Conservation (phyloP, 139 green algal genomes). For the Chlorella sorokiniana region DNA sequence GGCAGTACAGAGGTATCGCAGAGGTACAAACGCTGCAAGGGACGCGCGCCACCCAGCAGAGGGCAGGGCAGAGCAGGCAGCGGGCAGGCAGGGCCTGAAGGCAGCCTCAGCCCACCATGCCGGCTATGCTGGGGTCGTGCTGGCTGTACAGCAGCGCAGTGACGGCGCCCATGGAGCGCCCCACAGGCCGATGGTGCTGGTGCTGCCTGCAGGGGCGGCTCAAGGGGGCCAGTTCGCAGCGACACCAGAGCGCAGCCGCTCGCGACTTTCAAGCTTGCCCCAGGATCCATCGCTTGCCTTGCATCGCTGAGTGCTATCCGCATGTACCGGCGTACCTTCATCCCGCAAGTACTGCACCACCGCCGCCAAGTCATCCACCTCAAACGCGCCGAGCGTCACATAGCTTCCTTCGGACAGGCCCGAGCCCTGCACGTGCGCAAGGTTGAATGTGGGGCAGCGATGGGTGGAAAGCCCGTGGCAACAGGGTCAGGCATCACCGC, state of each 20-base stretch:
- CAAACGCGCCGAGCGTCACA: constrained; percentile 87
- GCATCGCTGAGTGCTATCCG: no score
- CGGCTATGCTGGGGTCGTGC: constrained; percentile 72
- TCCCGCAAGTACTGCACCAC: constrained; percentile 67
- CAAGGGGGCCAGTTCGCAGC: neutral
- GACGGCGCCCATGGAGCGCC: constrained; percentile 94
- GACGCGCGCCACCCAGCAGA: no score
- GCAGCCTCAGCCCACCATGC: constrained; percentile 65
- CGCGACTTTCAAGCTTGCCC: neutral
- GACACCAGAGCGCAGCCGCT: neutral
- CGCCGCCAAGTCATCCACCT: constrained; percentile 83
- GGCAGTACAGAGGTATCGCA: constrained; percentile 52
- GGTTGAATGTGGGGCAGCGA: neutral
- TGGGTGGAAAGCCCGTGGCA: neutral
- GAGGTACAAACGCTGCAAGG: constrained; percentile 53
- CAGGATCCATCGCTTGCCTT: no score
- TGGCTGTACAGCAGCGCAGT: constrained; percentile 87
- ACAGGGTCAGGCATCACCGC: neutral
- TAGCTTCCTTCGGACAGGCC: constrained; percentile 89
- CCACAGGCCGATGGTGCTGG: constrained; percentile 90
- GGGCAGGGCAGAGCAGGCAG: no score
- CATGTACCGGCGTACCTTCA: constrained; percentile 7
- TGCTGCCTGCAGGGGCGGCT: constrained; percentile 20
- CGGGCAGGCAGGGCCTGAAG: no score
- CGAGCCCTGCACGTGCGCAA: constrained; percentile 67